Conservation (phyloP, 176 grass and related monocot species). For the Bromus sterilis region DNA sequence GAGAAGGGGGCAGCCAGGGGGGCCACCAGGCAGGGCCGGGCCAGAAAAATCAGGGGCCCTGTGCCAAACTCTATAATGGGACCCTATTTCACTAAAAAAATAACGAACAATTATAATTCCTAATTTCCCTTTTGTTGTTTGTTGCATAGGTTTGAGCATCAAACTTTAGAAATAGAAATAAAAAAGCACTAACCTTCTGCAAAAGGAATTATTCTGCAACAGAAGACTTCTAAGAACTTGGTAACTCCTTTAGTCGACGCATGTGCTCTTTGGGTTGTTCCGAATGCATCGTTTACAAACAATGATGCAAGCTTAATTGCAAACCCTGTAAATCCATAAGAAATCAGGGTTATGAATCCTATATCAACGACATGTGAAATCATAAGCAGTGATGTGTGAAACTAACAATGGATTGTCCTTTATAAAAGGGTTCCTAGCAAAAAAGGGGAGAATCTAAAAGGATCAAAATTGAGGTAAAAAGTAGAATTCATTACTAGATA, state of each 20-base stretch:
- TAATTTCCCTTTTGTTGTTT: background rate
- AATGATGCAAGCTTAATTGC: constrained; percentile 59
- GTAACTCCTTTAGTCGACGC: constrained; percentile 71
- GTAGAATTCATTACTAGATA: no score
- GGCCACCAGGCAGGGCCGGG: no score
- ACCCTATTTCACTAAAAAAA: no score
- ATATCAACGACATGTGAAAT: background rate
- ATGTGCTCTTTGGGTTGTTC: constrained; percentile 68
- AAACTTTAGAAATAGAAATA: no score
- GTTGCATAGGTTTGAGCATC: background rate
- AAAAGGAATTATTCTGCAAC: constrained; percentile 68
- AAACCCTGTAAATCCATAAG: constrained; percentile 46
- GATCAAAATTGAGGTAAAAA: no score
- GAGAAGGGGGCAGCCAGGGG: no score
- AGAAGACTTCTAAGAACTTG: constrained; percentile 55
- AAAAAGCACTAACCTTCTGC: constrained; percentile 42
- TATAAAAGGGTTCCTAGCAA: background rate
- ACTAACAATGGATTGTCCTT: background rate
- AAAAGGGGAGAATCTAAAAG: background rate
- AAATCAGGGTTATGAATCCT: no score
- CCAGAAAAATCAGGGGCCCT: no score
- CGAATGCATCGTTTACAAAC: constrained; percentile 64
- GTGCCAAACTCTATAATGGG: no score
- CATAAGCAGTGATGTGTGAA: background rate
- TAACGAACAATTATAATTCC: no score